These are phyloP conservation scores for Artemisia annua DNA, from an alignment of 129 eudicot species.

Conservation along the genomic window DNA sequence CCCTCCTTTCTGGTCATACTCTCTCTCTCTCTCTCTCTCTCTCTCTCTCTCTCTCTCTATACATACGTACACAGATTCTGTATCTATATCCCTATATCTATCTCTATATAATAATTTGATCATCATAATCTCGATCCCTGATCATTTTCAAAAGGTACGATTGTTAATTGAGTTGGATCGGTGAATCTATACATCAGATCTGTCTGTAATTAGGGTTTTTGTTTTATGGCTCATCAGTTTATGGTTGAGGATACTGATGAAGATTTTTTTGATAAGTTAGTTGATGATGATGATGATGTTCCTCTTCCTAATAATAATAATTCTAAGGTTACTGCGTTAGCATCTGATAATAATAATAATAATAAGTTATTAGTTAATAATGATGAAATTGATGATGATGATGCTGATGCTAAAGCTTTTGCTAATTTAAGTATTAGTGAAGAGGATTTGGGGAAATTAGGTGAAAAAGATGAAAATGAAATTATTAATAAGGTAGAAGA, in stretches of 20 bases:
- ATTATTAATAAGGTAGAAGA: conserved; percentile 19
- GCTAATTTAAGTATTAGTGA: conserved; percentile 70
- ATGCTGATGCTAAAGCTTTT: conserved; percentile 73
- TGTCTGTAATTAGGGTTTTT: conserved; percentile 19
- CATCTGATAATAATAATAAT: not conserved
- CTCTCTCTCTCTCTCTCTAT: no score
- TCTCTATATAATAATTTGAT: no score
- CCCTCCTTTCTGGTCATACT: no score
- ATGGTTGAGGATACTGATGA: conserved; percentile 96
- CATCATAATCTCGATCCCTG: no score
- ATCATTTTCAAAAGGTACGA: no score
- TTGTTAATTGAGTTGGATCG: no score
- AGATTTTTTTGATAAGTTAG: conserved; percentile 91
- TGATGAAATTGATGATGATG: conserved; percentile 42
- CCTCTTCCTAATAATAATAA: conserved; percentile 31
- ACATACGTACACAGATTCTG: no score
- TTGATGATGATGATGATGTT: conserved; percentile 83
- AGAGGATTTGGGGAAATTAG: conserved; percentile 39
- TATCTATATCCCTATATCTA: no score
- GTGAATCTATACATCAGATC: no score
- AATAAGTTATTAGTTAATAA: not conserved
- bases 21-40: no score
- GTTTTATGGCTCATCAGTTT: conserved; percentile 67
- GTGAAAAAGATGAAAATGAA: conserved; percentile 20
- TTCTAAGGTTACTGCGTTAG: conserved; percentile 5